Base-by-base conservation (phyloP, 2,329 filamentous ascomycete genomes). In the Trichoderma harzianum region DNA sequence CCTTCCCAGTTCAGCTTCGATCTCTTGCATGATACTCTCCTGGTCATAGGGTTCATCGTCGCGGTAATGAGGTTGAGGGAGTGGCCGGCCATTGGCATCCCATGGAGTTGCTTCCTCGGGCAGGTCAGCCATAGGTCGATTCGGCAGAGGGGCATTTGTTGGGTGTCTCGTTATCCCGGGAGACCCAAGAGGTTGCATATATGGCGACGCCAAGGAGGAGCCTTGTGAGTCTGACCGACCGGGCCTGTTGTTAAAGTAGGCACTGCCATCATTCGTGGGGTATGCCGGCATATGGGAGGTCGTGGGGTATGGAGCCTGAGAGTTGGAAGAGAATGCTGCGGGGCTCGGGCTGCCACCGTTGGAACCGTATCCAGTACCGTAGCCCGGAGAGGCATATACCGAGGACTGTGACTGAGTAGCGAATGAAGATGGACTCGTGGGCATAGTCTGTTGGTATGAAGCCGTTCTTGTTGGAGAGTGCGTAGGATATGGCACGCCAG, bases 71-170 rank as follows among this genome's bases (percentile, higher is more conserved):
- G 71, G 62, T 14, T 63, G 43, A 6, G 71, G 66, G 14, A 74
- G 34, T 5, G 75, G 74, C 12, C 75, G 76, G n/a, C 79, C 80
- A 75, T 83, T 82, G 2, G 81, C 78, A n/a, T 77, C 78, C 79
- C 84, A 85, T 47, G 81, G 79, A 2, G 78, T 78, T 57, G 83
- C 81, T 55, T 84, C 82, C 71, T 86, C 84, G 4, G 81, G 79
- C 47, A 84, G 73, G 61, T 82, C 80, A 11, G 85, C 84, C 74
- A 84, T 82, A 58, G 84, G 88, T 60, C 86, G 84, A 72, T 82
- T 88, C n/a, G 88, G 86, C 61, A 90, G 80, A 55, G 89, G 86
- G 70, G 89, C 85, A 78, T 90, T 86, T 18, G 89, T 90, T 1
- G 89, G 88, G 72, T 90, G 87, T 66, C 88, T 84, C 72, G 85